Evolutionary conservation across 768 basidiomycete genomes (phyloP), one percentile per base, ranked within the genome.

Genomic region (Boletus vinaceobasis): DNA sequence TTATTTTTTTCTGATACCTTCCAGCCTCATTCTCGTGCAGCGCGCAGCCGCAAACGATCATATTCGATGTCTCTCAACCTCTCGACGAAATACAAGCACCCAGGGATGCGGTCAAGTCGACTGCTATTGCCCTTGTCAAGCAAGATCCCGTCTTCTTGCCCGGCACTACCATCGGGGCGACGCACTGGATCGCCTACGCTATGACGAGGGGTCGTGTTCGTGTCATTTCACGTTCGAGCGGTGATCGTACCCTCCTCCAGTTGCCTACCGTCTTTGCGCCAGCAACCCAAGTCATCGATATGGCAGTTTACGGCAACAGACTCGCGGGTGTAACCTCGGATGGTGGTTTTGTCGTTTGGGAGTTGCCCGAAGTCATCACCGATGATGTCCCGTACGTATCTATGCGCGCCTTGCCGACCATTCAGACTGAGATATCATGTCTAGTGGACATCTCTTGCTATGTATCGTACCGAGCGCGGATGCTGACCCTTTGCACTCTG

Each of bases 201-300:
- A 93, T 93, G 91, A 92, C 88, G 5, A 84, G 87, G 74, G 89
- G 87, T 83, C 90, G 91, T 56, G 87, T 93, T 48, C 87, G 91
- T 42, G 87, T 93, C 48, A 93, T 93, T 56, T 93, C 90, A 21
- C 82, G 91, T 49, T 89, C 90, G 23, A 92, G 90, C 60, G 91
- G 91, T 36, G 90, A 92, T 69, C 85, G 91, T 49, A 92, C 91
- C 7, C 74, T 93, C 2, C 79, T 93, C n/a, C 88, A 91, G 64
- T 75, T 93, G 43, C 86, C 83, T 15, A 67, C 71, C 9, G 67
- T 83, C 29, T 91, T 92, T 73, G 80, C 81, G 0, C 66, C 72
- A 5, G 71, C 77, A 29, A 82, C 86, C 2, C 84, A 84, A 46
- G 86, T 93, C 49, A 84, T 81, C 48, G 91, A 93, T 60, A 93